These are phyloP conservation scores for Torulaspora pretoriensis DNA, from an alignment of 1,139 yeast genomes.

Conservation along the genomic window DNA sequence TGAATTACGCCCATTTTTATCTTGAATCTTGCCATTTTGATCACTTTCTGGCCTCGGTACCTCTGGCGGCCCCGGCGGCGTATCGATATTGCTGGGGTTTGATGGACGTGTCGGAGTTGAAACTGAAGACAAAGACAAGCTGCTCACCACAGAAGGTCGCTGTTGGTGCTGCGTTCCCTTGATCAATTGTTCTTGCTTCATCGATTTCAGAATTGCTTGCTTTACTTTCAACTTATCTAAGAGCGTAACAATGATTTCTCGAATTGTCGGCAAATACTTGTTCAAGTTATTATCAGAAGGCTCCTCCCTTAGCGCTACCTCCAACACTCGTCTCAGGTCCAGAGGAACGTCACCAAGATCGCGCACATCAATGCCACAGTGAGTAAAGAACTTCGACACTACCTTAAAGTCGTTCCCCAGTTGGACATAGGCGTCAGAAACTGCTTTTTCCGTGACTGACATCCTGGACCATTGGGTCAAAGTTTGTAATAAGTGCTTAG, in stretches of 20 bases:
- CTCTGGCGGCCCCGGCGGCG: conserved; percentile 1
- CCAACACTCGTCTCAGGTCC: conserved; percentile 68
- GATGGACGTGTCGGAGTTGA: conserved; percentile 13
- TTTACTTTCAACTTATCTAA: conserved; percentile 77
- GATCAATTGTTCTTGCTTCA: conserved; percentile 24
- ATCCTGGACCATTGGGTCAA: conserved; percentile 88
- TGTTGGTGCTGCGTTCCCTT: conserved; percentile 14
- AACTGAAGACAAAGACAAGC: conserved; percentile 10
- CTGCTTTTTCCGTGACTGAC: conserved; percentile 73
- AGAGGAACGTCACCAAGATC: conserved; percentile 79
- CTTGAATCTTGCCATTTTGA: neutral
- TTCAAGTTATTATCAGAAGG: conserved; percentile 85
- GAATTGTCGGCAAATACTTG: conserved; percentile 73
- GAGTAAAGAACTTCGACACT: conserved; percentile 69
- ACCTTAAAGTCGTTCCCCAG: conserved; percentile 91
- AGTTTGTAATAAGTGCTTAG: conserved; percentile 79
- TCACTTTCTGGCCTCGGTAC: neutral
- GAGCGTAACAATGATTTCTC: conserved; percentile 79
- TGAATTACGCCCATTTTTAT: neutral
- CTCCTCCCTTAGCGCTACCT: conserved; percentile 78
- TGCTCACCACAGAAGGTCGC: conserved; percentile 15
- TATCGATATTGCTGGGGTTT: conserved; percentile 1
- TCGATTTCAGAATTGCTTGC: conserved; percentile 49
- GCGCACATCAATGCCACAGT: conserved; percentile 62
- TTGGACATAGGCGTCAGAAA: conserved; percentile 86